A percentile compares a stretch with the other conserved stretches of the same genome.
These are phyloP conservation scores for Marsdenia floribunda DNA, from an alignment of 257 asterid species.

Conservation along the genomic window DNA sequence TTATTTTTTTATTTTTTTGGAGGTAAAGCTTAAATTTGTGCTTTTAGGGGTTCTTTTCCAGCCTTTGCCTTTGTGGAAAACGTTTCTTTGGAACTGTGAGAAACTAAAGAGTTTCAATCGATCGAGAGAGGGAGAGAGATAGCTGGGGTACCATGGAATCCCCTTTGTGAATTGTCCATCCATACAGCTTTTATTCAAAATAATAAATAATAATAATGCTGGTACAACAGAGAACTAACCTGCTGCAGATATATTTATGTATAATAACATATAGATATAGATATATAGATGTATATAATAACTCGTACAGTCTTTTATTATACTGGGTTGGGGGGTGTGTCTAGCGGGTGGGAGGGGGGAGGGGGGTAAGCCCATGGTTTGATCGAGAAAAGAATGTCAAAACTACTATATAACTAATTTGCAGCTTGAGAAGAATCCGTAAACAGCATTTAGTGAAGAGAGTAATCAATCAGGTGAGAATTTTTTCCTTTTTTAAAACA, in stretches of 20 bases:
- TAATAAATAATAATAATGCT: no score
- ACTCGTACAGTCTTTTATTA: background rate
- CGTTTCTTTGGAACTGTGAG: background rate
- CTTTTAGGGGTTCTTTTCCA: background rate
- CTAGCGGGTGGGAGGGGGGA: no score
- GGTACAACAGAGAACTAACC: background rate
- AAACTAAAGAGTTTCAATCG: background rate
- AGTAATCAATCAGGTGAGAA: background rate
- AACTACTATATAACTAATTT: background rate
- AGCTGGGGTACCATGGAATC: background rate
- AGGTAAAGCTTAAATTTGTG: constrained; percentile 1
- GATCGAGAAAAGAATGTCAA: background rate
- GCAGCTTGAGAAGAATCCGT: background rate
- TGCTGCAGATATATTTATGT: background rate
- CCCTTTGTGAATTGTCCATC: background rate
- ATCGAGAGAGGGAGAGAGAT: no score
- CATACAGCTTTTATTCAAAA: background rate
- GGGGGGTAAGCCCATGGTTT: background rate
- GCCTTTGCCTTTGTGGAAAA: background rate
- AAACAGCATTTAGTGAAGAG: background rate
- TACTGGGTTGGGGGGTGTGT: background rate
- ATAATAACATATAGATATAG: no score
- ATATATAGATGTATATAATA: no score
- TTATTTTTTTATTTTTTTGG: background rate
- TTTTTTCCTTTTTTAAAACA: background rate